A percentile compares a stretch with the other conserved stretches of the same genome.
phyloP scores from a whole-genome alignment of 2,329 filamentous ascomycete genomes.

The Lizonia empirigonia region DNA sequence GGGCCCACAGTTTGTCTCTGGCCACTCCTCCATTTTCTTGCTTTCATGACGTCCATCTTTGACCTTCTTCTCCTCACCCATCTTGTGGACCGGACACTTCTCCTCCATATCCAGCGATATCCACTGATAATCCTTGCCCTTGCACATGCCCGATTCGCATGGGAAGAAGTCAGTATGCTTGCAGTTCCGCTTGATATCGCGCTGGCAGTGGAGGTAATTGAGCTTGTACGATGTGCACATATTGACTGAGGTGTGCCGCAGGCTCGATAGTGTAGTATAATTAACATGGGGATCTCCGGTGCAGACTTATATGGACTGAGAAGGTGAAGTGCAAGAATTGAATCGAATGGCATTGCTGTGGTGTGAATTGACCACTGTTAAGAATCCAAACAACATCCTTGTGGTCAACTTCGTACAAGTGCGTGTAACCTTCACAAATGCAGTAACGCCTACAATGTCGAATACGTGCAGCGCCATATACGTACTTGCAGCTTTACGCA shows the following conservation, averaged over 20 bases:
- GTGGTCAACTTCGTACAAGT: neutral
- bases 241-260: too few relatives aligned
- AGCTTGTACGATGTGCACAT: constrained; percentile 1
- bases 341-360: neutral
- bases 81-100: neutral
- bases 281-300: too few relatives aligned
- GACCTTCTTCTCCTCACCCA: neutral
- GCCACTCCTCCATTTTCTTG: neutral
- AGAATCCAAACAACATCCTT: too few relatives aligned
- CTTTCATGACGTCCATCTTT: neutral
- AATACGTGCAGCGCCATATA: neutral
- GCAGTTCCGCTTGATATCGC: neutral
- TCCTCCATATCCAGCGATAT: neutral
- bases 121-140: neutral
- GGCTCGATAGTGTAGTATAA: too few relatives aligned
- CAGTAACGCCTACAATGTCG: neutral
- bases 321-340: neutral
- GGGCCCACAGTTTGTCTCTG: neutral
- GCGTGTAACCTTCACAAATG: neutral
- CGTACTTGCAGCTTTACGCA: neutral
- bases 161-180: neutral
- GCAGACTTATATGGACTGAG: neutral
- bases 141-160: constrained; percentile 1
- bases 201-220: constrained; percentile 1
- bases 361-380: neutral